These are phyloP conservation scores for Acer yangbiense DNA, from an alignment of 345 rosid genomes.

Conservation along the genomic window DNA sequence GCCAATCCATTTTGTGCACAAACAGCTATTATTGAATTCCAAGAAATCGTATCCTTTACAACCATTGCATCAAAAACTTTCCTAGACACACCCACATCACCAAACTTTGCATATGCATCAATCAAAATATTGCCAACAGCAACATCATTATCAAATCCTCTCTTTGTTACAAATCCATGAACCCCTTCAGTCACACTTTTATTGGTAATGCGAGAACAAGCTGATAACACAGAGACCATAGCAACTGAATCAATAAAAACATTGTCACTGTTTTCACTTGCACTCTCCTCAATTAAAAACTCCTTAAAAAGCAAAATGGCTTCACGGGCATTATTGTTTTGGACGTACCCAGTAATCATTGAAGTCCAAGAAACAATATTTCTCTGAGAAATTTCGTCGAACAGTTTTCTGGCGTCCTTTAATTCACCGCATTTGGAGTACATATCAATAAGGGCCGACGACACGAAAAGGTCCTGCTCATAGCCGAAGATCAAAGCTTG, in stretches of 20 bases:
- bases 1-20: slow-evolving; percentile 75
- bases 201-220: slow-evolving; percentile 61
- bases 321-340: slow-evolving; percentile 49
- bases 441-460: slow-evolving; percentile 78
- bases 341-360: slow-evolving; percentile 75
- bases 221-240: slow-evolving; percentile 68
- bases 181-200: slow-evolving; percentile 55
- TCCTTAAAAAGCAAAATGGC: slow-evolving; percentile 72
- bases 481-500: slow-evolving; percentile 74
- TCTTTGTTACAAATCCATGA: slow-evolving; percentile 64
- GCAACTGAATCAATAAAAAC: slow-evolving; percentile 60
- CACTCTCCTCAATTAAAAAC: slow-evolving; percentile 54
- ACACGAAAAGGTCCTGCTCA: slow-evolving; percentile 68
- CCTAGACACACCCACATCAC: slow-evolving; percentile 51
- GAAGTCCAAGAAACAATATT: slow-evolving; percentile 87
- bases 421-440: slow-evolving; percentile 66
- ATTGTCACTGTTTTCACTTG: slow-evolving; percentile 26
- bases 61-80: slow-evolving; percentile 67
- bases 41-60: slow-evolving; percentile 66
- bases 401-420: slow-evolving; percentile 59
- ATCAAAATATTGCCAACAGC: slow-evolving; percentile 69
- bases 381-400: slow-evolving; percentile 75
- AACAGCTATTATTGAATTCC: slow-evolving; percentile 78
- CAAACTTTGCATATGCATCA: slow-evolving; percentile 80
- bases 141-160: slow-evolving; percentile 55